Evolutionary conservation across 768 basidiomycete genomes (phyloP).

Genomic region (Macrolepiota fuliginosa): DNA sequence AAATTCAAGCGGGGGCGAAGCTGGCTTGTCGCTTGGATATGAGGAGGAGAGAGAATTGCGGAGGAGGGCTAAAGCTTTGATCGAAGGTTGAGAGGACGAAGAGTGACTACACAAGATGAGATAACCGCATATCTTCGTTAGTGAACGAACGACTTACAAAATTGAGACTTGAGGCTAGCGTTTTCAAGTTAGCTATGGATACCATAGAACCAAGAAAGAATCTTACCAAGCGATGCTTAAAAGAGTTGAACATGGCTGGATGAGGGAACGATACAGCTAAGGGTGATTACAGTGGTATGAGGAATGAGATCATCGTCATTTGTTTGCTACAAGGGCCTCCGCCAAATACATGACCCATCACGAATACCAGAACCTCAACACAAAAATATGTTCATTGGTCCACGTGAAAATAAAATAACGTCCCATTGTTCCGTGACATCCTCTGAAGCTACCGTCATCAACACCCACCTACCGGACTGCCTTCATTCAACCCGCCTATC

Average conservation of each 20-base stretch:
- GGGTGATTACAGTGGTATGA: not conserved
- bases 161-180: constrained; percentile 60
- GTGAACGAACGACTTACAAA: constrained; percentile 44
- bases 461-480: too few relatives aligned
- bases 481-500: too few relatives aligned
- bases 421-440: too few relatives aligned
- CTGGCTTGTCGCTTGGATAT: constrained; percentile 52
- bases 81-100: constrained; percentile 62
- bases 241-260: constrained; percentile 34
- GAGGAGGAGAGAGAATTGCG: constrained; percentile 55
- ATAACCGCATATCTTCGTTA: not conserved
- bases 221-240: constrained; percentile 33
- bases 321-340: constrained; percentile 2
- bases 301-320: constrained; percentile 13
- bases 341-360: too few relatives aligned
- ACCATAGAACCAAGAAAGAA: not conserved
- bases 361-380: too few relatives aligned
- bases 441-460: too few relatives aligned
- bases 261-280: not conserved
- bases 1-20: constrained; percentile 57
- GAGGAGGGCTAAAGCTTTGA: constrained; percentile 57
- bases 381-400: too few relatives aligned
- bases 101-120: constrained; percentile 47
- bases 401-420: too few relatives aligned
- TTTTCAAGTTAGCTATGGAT: not conserved